phyloP scores from a whole-genome alignment of 139 green algal genomes.

The Choricystis sp. region DNA sequence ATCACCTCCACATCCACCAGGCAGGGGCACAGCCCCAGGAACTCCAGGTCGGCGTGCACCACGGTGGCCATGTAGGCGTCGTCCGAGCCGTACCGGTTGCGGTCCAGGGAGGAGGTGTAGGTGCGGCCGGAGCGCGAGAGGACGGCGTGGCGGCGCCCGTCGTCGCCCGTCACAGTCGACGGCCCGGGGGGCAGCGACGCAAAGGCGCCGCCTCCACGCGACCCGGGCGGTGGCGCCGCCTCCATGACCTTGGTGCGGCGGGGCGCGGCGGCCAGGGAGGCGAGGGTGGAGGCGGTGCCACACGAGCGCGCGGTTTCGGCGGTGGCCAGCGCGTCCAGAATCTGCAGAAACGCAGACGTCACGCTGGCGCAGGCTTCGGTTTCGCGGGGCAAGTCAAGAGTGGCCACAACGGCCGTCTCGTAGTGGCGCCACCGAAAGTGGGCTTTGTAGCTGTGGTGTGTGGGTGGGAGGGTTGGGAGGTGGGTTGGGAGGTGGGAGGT shows the following conservation, averaged over 20 bases:
- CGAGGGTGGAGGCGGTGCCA: conserved; percentile 25
- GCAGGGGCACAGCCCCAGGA: conserved; percentile 73
- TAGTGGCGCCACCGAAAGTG: conserved; percentile 84
- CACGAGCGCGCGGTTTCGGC: background rate
- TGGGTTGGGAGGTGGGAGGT: background rate
- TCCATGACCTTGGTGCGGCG: conserved; percentile 85
- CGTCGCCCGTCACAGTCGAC: conserved; percentile 36
- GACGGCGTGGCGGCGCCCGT: conserved; percentile 73
- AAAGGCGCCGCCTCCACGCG: background rate
- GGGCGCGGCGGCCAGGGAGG: conserved; percentile 79
- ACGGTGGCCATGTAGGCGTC: conserved; percentile 89
- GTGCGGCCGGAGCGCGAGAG: conserved; percentile 55
- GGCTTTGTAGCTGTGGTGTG: conserved; percentile 58
- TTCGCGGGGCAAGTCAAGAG: conserved; percentile 35
- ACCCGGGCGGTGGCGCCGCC: conserved; percentile 56
- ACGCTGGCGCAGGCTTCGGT: conserved; percentile 85
- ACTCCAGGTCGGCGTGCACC: conserved; percentile 71
- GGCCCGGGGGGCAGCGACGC: background rate
- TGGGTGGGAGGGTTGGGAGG: background rate
- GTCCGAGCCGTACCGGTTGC: conserved; percentile 87
- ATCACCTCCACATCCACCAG: conserved; percentile 91
- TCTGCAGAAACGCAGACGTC: conserved; percentile 79
- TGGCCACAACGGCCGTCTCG: conserved; percentile 23
- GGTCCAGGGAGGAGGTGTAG: conserved; percentile 90
- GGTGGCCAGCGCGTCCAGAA: too few relatives aligned